Conservation (phyloP, 208 protist species). For the Crithidia mellificae region DNA sequence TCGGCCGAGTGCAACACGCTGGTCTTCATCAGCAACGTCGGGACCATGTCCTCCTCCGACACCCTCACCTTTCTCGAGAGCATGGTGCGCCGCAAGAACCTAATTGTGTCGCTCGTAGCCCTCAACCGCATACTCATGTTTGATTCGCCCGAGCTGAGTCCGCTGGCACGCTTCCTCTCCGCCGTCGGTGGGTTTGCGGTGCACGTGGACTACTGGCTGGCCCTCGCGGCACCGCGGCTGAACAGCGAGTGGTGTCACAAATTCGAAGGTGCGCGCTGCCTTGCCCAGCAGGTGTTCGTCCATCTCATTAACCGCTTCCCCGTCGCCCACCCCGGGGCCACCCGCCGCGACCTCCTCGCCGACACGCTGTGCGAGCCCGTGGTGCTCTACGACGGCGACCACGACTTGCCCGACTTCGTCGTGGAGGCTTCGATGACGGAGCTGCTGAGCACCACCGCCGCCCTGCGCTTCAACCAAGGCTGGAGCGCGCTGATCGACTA, state of each 20-base stretch:
- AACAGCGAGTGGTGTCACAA: constrained; percentile 83
- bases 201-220: constrained; percentile 80
- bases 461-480: constrained; percentile 74
- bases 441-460: constrained; percentile 56
- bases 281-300: constrained; percentile 88
- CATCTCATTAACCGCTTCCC: constrained; percentile 83
- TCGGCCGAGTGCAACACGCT: constrained; percentile 66
- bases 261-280: constrained; percentile 82
- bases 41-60: constrained; percentile 40
- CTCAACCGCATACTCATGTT: constrained; percentile 63
- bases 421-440: constrained; percentile 25
- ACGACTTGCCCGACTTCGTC: constrained; percentile 42
- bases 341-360: constrained; percentile 23
- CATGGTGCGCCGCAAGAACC: constrained; percentile 77
- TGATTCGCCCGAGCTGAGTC: constrained; percentile 58
- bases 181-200: constrained; percentile 78
- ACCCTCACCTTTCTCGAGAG: constrained; percentile 68
- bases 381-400: constrained; percentile 52
- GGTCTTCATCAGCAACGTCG: constrained; percentile 68
- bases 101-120: constrained; percentile 78
- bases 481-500: constrained; percentile 88
- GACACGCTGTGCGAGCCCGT: constrained; percentile 27
- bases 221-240: constrained; percentile 52
- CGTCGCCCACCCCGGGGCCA: constrained; percentile 45
- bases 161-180: constrained; percentile 74